Conservation (phyloP, 1,284 basidiomycete species). For the Boletus holoroseus region DNA sequence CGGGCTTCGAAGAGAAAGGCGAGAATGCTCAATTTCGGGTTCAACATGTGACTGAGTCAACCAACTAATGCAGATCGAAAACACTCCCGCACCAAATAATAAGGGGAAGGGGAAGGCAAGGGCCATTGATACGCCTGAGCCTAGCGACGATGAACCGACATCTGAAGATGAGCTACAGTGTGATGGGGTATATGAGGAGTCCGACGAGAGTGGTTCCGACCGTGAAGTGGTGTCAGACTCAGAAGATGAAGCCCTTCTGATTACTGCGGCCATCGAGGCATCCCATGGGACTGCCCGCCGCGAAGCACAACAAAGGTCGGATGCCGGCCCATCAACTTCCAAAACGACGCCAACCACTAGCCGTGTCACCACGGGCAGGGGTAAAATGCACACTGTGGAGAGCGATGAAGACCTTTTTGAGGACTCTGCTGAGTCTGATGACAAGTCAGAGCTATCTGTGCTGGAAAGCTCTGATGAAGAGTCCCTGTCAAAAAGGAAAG, state of each 20-base stretch:
- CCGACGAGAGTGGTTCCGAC: constrained; percentile 55
- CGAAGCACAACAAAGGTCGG: constrained; percentile 38
- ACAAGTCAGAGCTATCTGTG: constrained; percentile 24
- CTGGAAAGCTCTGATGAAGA: constrained; percentile 36
- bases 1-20: constrained; percentile 36
- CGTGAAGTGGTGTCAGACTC: constrained; percentile 36
- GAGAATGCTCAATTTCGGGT: constrained; percentile 11
- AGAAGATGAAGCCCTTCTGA: constrained; percentile 48
- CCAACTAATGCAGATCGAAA: constrained; percentile 12
- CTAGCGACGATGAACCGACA: constrained; percentile 28
- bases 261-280: constrained; percentile 50
- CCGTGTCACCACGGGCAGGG: constrained; percentile 35
- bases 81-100: constrained; percentile 17
- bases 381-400: constrained; percentile 16
- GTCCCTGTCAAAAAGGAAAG: constrained; percentile 28
- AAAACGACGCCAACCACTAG: constrained; percentile 34
- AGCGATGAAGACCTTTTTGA: constrained; percentile 34
- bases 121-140: constrained; percentile 25
- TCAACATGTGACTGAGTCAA: constrained; percentile 12
- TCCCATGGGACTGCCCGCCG: constrained; percentile 44
- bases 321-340: constrained; percentile 39
- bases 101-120: constrained; percentile 42
- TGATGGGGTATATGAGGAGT: constrained; percentile 43
- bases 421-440: constrained; percentile 23
- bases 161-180: constrained; percentile 40